phyloP scores from a whole-genome alignment of 495 filamentous ascomycete species.

The Neurospora sp. region DNA sequence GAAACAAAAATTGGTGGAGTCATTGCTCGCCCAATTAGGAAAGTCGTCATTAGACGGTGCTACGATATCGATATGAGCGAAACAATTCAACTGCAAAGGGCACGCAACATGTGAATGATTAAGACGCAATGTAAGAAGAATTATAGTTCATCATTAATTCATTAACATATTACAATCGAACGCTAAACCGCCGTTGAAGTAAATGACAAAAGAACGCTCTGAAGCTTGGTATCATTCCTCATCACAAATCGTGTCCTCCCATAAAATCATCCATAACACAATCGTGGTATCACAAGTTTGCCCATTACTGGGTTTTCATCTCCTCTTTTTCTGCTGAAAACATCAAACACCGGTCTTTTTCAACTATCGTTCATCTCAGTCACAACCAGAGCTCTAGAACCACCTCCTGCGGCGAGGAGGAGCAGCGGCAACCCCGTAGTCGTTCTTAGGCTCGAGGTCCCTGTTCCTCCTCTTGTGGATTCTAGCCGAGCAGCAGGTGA shows the following conservation, averaged over 20 bases:
- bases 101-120: background rate
- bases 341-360: background rate
- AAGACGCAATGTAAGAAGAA: background rate
- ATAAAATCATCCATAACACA: background rate
- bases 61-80: background rate
- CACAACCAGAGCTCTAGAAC: background rate
- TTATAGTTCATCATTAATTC: background rate
- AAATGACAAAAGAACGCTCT: background rate
- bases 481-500: constrained; percentile 45
- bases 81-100: background rate
- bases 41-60: background rate
- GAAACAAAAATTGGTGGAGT: background rate
- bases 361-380: background rate
- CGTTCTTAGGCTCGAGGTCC: constrained; percentile 3
- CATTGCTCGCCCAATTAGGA: background rate
- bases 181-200: background rate
- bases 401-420: constrained; percentile 5
- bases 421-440: constrained; percentile 2
- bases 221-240: background rate
- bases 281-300: background rate
- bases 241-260: background rate
- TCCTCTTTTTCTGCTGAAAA: background rate
- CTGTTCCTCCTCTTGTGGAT: constrained; percentile 16
- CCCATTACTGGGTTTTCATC: background rate
- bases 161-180: background rate